phyloP scores from a whole-genome alignment of 2,329 filamentous ascomycete species.

The Neonectria neomacrospora region DNA sequence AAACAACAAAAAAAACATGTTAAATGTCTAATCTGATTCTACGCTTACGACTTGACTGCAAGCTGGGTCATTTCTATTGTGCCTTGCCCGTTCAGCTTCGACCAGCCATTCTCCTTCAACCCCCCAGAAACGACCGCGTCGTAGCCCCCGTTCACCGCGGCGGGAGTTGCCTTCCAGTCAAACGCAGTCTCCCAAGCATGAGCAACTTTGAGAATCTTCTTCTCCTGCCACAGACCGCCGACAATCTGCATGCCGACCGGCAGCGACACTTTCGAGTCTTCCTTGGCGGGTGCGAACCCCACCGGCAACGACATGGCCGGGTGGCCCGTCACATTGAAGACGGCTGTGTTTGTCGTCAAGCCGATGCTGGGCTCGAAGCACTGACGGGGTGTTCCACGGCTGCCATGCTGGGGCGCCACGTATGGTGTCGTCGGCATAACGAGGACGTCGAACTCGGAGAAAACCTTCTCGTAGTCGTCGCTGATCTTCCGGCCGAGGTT shows the following conservation, averaged over 20 bases:
- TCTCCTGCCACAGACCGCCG: constrained; percentile 62
- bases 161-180: constrained; percentile 50
- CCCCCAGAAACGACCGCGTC: not conserved
- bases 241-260: constrained; percentile 68
- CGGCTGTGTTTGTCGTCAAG: constrained; percentile 64
- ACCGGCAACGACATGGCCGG: constrained; percentile 64
- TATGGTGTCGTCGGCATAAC: constrained; percentile 62
- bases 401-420: constrained; percentile 57
- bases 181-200: constrained; percentile 59
- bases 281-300: constrained; percentile 55
- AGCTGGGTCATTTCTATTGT: constrained; percentile 7
- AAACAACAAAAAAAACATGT: not conserved
- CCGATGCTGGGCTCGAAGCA: constrained; percentile 64
- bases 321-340: constrained; percentile 68
- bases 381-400: constrained; percentile 52
- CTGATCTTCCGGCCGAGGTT: constrained; percentile 59
- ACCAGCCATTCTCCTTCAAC: constrained; percentile 5
- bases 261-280: constrained; percentile 52
- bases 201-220: constrained; percentile 55
- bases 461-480: constrained; percentile 57
- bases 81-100: constrained; percentile 4
- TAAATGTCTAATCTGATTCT: not conserved
- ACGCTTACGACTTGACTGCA: not conserved
- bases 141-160: not conserved
- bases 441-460: constrained; percentile 56